Evolutionary conservation across 345 rosid genomes (phyloP), one percentile per base, ranked within the genome.

Genomic region (Populus simonii): DNA sequence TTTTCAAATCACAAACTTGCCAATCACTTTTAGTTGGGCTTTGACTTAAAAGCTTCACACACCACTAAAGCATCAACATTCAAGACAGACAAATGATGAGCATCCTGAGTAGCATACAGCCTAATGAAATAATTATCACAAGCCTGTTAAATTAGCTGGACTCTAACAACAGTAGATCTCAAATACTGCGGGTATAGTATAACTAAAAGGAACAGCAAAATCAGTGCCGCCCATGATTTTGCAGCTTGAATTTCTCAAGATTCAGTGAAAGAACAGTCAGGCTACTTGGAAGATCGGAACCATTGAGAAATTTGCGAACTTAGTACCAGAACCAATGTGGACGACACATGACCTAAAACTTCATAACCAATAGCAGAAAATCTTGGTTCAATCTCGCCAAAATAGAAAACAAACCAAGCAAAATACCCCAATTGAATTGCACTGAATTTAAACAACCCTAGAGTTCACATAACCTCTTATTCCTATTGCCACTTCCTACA

Each of bases 11-110:
- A 59, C n/a, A 10, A 29, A 36, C 17, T 35, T 76, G 35, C 23
- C 2, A 29, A 33, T 23, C 35, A 68, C 27, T n/a, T 47, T 75
- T 66, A 45, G 53, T 39, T 61, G 39, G n/a, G 49, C 20, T n/a
- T 68, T 45, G 41, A 67, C 57, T 15, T 6, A 76, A 72, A 75
- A 72, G 66, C n/a, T 68, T 66, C 68, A 49, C 41, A 25, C 69
- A 6, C 36, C 70, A 73, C 23, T 35, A 20, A 6, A 45, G 53
- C 23, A 45, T 68, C 55, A 23, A 2, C 36, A 27, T 27, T 71
- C n/a, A 78, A 36, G 27, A 57, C 8, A 43, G 20, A 16, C 45
- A 17, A 41, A 31, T 53, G 71, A 18, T 20, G 27, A 61, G 65
- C 43, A 78, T 53, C 55, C 31, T 9, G 49, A 61, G 75, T 25